A percentile compares a stretch with the other conserved stretches of the same genome.
phyloP scores from a whole-genome alignment of 2,329 filamentous ascomycete species.

The Fusarium sulawesiense region DNA sequence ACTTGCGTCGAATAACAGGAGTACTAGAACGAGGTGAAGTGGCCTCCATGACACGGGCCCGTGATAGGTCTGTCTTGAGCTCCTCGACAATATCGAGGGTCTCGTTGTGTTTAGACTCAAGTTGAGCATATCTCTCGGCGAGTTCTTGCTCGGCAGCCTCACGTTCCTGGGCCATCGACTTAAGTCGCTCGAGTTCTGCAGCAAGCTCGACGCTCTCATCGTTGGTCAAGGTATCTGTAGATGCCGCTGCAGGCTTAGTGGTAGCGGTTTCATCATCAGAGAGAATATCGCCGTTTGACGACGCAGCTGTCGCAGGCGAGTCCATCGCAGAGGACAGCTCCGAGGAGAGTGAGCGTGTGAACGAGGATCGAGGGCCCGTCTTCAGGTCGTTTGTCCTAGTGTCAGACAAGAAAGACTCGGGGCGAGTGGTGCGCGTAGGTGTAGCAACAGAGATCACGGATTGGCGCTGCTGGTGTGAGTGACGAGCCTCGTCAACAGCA shows the following conservation, averaged over 20 bases:
- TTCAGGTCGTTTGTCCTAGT: conserved; percentile 77
- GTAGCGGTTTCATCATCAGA: conserved; percentile 57
- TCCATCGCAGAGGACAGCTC: conserved; percentile 91
- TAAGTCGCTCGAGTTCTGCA: conserved; percentile 78
- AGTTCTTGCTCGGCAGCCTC: conserved; percentile 80
- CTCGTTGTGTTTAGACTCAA: conserved; percentile 84
- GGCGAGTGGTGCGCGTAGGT: conserved; percentile 65
- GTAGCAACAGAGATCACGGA: conserved; percentile 66
- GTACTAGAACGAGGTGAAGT: conserved; percentile 73
- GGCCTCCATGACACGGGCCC: conserved; percentile 72
- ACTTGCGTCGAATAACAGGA: conserved; percentile 91
- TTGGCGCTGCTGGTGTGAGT: conserved; percentile 66
- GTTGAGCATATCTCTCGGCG: conserved; percentile 80
- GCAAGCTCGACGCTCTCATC: conserved; percentile 59
- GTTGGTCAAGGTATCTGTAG: conserved; percentile 55
- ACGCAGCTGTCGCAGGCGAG: conserved; percentile 73
- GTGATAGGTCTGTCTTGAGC: conserved; percentile 86
- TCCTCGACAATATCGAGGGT: conserved; percentile 89
- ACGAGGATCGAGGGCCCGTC: conserved; percentile 73
- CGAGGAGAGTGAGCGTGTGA: conserved; percentile 89
- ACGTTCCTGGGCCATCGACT: conserved; percentile 77
- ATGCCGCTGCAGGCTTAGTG: conserved; percentile 54
- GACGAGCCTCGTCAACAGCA: conserved; percentile 80
- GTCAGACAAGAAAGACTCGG: conserved; percentile 87
- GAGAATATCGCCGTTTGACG: conserved; percentile 66